Conservation (phyloP, 75 land plant genomes). For the Isoetes taiwanensis region DNA sequence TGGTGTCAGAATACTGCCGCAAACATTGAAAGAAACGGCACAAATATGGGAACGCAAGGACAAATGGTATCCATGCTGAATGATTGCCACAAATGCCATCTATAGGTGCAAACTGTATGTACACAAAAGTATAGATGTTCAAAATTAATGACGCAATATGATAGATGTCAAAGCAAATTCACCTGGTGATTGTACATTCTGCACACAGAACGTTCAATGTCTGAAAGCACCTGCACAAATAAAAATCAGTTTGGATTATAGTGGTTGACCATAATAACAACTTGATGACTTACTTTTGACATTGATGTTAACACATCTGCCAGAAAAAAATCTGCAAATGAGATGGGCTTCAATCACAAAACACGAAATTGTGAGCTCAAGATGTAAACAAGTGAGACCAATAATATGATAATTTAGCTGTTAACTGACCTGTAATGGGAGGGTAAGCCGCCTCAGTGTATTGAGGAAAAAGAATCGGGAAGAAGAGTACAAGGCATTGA, state of each 20-base stretch:
- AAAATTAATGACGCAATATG: background rate
- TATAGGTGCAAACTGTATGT: background rate
- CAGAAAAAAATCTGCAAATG: conserved; percentile 91
- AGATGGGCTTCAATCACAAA: conserved; percentile 52
- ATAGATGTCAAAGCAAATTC: conserved; percentile 7
- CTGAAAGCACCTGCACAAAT: conserved; percentile 75
- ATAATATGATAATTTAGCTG: background rate
- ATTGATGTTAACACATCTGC: conserved; percentile 99
- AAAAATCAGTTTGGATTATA: background rate
- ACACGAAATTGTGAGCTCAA: background rate
- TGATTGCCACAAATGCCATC: conserved; percentile 95
- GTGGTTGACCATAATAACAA: background rate
- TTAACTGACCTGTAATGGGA: conserved; percentile 68
- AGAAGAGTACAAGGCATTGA: conserved; percentile 61
- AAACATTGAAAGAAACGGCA: conserved; percentile 92
- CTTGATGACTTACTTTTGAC: conserved; percentile 63
- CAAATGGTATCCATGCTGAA: conserved; percentile 72
- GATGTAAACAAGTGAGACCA: background rate
- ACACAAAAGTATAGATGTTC: background rate
- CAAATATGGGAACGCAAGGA: conserved; percentile 84
- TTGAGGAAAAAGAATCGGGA: conserved; percentile 74
- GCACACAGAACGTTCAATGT: conserved; percentile 88
- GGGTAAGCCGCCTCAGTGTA: conserved; percentile 61
- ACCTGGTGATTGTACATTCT: conserved; percentile 92
- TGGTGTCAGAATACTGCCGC: conserved; percentile 85